Evolutionary conservation across 371 early-diverging fungal genomes (phyloP).

Genomic region (Nematocida major): DNA sequence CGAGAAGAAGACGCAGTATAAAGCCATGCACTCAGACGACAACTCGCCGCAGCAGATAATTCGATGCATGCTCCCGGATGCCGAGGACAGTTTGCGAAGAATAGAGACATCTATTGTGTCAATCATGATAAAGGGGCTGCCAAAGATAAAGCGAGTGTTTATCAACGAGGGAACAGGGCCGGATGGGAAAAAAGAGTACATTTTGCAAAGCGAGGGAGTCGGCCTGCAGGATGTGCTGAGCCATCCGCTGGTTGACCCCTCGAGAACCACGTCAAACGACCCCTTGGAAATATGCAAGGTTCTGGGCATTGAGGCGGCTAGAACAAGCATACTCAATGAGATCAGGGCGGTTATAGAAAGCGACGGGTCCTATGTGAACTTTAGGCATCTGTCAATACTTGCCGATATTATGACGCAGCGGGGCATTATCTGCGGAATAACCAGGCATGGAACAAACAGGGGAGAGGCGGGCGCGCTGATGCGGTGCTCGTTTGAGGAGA

Average conservation of each 20-base stretch:
- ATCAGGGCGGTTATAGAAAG: constrained; percentile 86
- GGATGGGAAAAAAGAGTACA: constrained; percentile 68
- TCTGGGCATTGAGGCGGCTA: constrained; percentile 92
- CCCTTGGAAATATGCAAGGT: constrained; percentile 81
- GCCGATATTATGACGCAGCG: constrained; percentile 94
- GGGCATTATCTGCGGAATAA: constrained; percentile 88
- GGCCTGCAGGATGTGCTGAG: constrained; percentile 79
- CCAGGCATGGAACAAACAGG: constrained; percentile 95
- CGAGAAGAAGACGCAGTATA: constrained; percentile 67
- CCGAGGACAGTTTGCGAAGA: constrained; percentile 16
- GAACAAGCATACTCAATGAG: constrained; percentile 82
- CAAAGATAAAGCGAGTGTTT: constrained; percentile 79
- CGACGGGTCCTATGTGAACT: constrained; percentile 95
- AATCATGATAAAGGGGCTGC: constrained; percentile 80
- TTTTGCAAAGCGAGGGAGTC: constrained; percentile 89
- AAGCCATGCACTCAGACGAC: constrained; percentile 79
- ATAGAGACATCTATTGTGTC: constrained; percentile 68
- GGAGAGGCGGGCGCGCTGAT: constrained; percentile 79
- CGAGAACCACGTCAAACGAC: constrained; percentile 79
- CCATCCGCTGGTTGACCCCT: constrained; percentile 73
- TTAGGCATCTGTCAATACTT: constrained; percentile 86
- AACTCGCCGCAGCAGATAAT: constrained; percentile 79
- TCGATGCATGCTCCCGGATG: constrained; percentile 65
- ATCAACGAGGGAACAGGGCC: constrained; percentile 70
- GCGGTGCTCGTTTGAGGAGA: constrained; percentile 96